Evolutionary conservation across 2,329 filamentous ascomycete species (phyloP).

Genomic region (Neurospora sp.): DNA sequence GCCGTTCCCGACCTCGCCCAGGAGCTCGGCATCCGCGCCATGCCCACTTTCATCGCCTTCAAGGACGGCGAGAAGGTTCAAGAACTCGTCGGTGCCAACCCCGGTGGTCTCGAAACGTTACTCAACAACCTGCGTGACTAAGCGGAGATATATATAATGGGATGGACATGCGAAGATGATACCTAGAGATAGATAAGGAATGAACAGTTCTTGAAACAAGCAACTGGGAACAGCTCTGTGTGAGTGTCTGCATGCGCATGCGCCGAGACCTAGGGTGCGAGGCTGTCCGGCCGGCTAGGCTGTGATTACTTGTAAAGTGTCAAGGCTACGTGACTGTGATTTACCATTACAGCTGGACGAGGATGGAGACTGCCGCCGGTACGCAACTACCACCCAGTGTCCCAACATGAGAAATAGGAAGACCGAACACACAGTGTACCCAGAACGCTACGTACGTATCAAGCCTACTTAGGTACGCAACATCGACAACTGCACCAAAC

Average conservation of each 20-base stretch:
- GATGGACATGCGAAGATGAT: not conserved
- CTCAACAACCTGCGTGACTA: not conserved
- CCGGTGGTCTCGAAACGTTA: slow-evolving; percentile 45
- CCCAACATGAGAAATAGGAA: not conserved
- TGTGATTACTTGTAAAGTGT: not conserved
- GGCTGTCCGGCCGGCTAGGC: not conserved
- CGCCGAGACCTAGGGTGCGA: not conserved
- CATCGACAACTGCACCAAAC: not conserved
- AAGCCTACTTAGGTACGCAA: not conserved
- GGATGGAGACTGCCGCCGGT: not conserved
- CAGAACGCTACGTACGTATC: not conserved
- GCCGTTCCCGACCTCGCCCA: slow-evolving; percentile 64
- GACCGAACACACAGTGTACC: not conserved
- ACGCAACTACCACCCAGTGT: not conserved
- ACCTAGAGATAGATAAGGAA: not conserved
- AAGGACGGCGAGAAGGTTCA: slow-evolving; percentile 64
- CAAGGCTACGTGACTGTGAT: not conserved
- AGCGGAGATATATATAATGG: not conserved
- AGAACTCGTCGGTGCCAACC: slow-evolving; percentile 75
- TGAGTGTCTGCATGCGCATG: not conserved
- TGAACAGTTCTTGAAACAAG: not conserved
- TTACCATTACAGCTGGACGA: not conserved
- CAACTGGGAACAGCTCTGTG: too few species aligned
- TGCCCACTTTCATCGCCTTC: slow-evolving; percentile 88
- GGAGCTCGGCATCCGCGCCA: slow-evolving; percentile 74